Evolutionary conservation across 2,329 filamentous ascomycete genomes (phyloP), one percentile per base, ranked within the genome.

Genomic region (Raffaelea albimanens): DNA sequence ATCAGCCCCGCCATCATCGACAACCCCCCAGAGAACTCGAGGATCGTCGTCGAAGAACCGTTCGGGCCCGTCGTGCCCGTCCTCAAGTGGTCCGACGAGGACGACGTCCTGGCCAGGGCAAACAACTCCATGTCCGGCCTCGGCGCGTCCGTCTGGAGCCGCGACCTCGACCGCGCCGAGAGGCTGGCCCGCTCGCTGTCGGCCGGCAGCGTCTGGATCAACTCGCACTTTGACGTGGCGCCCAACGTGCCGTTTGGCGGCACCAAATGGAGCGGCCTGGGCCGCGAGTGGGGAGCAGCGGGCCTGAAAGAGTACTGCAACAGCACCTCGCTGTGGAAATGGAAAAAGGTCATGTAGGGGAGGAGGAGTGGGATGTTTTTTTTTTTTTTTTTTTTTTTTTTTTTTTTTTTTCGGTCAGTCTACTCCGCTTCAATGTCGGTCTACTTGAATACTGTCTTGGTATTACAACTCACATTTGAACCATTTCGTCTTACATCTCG

Each of bases 1-100:
- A 64, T 82, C 49, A 61, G 69, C 3, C 78, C 78, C 0, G 73
- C 74, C 14, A 74, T 83, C 49, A 68, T 82, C 48, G 71, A 80
- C 44, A 76, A 78, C 55, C 77, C 78, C 1, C 70, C 74, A 0
- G 73, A 79, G 38, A 62, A 70, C 40, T 73, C 76, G 0, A 65
- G 67, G 1, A 72, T 83, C 34, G 75, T 80, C 0, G 60, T 64
- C 2, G 76, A 76, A 53, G 75, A 79, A 56, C 72, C 71, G 0
- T 72, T 73, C 48, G 43, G 47, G 1, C 48, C 70, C 16, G 69
- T 73, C 50, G 56, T 73, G 5, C 70, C 70, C 0, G 58, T 66
- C 7, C 61, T 68, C 50, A 64, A 63, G 16, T 73, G 67, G 66
- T 59, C 57, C 1, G 63, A 67, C 45, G 66, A 70, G 49, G 64